A percentile compares a stretch with the other conserved stretches of the same genome.
phyloP scores from a whole-genome alignment of 768 basidiomycete genomes.

The Coprinopsis strossmayeri region DNA sequence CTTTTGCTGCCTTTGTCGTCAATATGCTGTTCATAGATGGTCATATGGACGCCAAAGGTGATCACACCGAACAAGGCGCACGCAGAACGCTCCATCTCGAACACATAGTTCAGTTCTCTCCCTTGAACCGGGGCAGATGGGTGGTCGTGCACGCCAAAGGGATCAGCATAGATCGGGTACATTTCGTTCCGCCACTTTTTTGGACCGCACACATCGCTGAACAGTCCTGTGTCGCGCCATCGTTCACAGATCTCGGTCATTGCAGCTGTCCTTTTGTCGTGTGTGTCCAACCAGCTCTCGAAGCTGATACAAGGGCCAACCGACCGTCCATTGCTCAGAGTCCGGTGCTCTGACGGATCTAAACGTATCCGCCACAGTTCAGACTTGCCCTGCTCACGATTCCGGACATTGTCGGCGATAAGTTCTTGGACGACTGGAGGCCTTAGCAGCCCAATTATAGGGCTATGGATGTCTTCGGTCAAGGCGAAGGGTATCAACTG shows the following conservation, averaged over 20 bases:
- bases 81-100: conserved; percentile 86
- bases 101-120: conserved; percentile 56
- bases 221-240: conserved; percentile 65
- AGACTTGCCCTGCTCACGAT: conserved; percentile 17
- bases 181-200: conserved; percentile 82
- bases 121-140: conserved; percentile 27
- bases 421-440: conserved; percentile 52
- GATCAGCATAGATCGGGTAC: conserved; percentile 71
- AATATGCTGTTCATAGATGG: conserved; percentile 47
- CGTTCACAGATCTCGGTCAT: conserved; percentile 65
- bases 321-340: conserved; percentile 17
- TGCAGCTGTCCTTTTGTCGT: conserved; percentile 49
- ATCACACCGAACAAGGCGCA: conserved; percentile 85
- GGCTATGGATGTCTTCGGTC: conserved; percentile 29
- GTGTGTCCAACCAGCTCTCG: conserved; percentile 43
- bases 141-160: conserved; percentile 54
- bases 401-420: conserved; percentile 39
- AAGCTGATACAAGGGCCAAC: conserved; percentile 43
- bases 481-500: conserved; percentile 13
- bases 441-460: conserved; percentile 56
- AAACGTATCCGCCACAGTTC: conserved; percentile 36
- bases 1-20: conserved; percentile 27
- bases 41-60: conserved; percentile 93
- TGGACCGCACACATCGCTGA: conserved; percentile 60
- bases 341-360: conserved; percentile 21